Evolutionary conservation across 306 rosid species (phyloP), one percentile per base, ranked within the genome.

Genomic region (Dalbergia oliveri): DNA sequence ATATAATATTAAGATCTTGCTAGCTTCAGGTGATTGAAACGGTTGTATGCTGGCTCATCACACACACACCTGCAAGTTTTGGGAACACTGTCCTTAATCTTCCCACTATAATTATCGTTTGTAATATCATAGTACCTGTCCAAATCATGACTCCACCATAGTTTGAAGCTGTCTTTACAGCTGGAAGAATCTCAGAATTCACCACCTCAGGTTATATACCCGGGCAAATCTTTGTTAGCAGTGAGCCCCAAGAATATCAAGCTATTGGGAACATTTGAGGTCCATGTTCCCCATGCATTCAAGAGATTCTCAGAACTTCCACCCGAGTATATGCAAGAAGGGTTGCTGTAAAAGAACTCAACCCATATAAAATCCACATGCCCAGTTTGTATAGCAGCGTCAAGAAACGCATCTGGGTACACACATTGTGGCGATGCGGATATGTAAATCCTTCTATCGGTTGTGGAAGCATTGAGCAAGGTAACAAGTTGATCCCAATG

Each of bases 281-380:
- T 73, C 91, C 96, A 91, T 11, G 33, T 77, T 4, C 54, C 49
- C 90, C 90, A 91, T 0, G 84, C 47, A 0, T 4, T 26, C 1
- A 61, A 10, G 5, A 91, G 86, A 8, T 61, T 79, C 9, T 70
- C 6, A 2, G 72, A 15, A 12, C 83, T 56, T 0, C 72, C 69
- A 1, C 66, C 8, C 0, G 21, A 0, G 43, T 83, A 89, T 3
- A 62, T 80, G 66, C 97, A 88, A 1, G 49, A 21, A 21, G 23
- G 53, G 11, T 71, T 3, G 14, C 83, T 68, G 87, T 88, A 79
- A 80, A 76, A 91, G 80, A 84, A 89, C 58, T 83, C 84, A 12
- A 89, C 89, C 90, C 90, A 88, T 2, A 88, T 81, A 13, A 63
- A 85, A 44, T 90, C 90, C 2, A 90, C 75, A 2, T 35, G 4